A percentile compares a stretch with the other conserved stretches of the same genome.
These are phyloP conservation scores for Wickerhamomyces tratensis DNA, from an alignment of 805 yeast genomes.

Conservation along the genomic window DNA sequence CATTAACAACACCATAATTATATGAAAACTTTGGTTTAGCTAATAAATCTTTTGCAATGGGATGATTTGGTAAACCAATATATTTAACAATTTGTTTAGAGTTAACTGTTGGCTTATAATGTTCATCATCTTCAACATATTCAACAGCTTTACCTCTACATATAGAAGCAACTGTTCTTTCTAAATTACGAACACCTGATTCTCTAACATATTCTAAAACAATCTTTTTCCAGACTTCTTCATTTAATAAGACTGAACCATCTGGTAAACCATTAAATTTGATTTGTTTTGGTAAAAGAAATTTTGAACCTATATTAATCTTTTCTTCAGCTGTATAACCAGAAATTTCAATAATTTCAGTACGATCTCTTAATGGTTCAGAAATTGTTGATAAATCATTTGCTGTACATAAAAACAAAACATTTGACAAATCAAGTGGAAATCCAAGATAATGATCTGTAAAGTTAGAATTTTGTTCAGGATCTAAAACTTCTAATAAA, in stretches of 20 bases:
- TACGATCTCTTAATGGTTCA: conserved; percentile 71
- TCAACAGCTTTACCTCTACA: conserved; percentile 82
- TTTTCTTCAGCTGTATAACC: conserved; percentile 81
- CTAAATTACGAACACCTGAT: conserved; percentile 78
- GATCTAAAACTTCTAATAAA: conserved; percentile 77
- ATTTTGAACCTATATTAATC: conserved; percentile 56
- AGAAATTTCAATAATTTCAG: conserved; percentile 69
- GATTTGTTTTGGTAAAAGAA: conserved; percentile 68
- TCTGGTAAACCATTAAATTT: conserved; percentile 51
- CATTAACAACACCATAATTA: conserved; percentile 71
- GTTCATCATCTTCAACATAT: conserved; percentile 19
- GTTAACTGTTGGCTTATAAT: conserved; percentile 23
- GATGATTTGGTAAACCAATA: conserved; percentile 55
- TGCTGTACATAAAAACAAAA: conserved; percentile 79
- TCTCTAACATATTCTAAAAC: conserved; percentile 71
- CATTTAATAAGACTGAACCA: conserved; percentile 34
- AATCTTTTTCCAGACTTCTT: conserved; percentile 47
- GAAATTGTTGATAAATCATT: conserved; percentile 65
- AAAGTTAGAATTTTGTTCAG: conserved; percentile 74
- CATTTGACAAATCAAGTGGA: conserved; percentile 76
- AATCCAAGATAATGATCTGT: conserved; percentile 80
- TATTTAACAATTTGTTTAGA: conserved; percentile 53
- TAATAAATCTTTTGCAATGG: conserved; percentile 31
- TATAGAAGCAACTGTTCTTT: conserved; percentile 62
- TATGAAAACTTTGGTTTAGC: conserved; percentile 37